A percentile compares a stretch with the other conserved stretches of the same genome.
Evolutionary conservation across 2,329 filamentous ascomycete genomes (phyloP).

Genomic region (Talaromyces sp.): DNA sequence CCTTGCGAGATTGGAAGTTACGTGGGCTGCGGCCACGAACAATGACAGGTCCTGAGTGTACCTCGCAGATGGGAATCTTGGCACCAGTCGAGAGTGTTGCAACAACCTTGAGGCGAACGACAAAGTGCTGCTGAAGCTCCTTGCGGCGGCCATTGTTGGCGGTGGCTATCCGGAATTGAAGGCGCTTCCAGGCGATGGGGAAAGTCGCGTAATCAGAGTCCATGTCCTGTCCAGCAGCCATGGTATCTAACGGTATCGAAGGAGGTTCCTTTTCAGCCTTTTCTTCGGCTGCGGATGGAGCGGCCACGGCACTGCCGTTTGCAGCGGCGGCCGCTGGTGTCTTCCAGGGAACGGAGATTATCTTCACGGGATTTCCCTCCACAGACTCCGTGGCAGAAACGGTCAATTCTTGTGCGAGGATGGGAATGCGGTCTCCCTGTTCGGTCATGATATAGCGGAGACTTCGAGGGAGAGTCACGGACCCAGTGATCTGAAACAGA

Average conservation of each 20-base stretch:
- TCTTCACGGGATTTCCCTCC: slow-evolving; percentile 83
- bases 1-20: slow-evolving; percentile 92
- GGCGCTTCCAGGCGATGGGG: slow-evolving; percentile 86
- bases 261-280: slow-evolving; percentile 82
- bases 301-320: slow-evolving; percentile 60
- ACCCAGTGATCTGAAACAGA: slow-evolving; percentile 92
- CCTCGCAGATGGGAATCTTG: slow-evolving; percentile 77
- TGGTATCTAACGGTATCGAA: slow-evolving; percentile 69
- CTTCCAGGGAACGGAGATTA: slow-evolving; percentile 98
- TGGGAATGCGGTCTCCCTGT: slow-evolving; percentile 50
- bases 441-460: slow-evolving; percentile 79
- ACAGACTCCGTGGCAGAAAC: slow-evolving; percentile 94
- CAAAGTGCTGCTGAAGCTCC: slow-evolving; percentile 94
- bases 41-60: slow-evolving; percentile 85
- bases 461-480: slow-evolving; percentile 73
- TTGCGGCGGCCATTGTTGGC: slow-evolving; percentile 94
- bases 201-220: slow-evolving; percentile 86
- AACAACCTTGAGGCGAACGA: slow-evolving; percentile 80
- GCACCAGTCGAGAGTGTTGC: slow-evolving; percentile 79
- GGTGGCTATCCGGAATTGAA: slow-evolving; percentile 92
- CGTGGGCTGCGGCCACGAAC: slow-evolving; percentile 88
- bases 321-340: slow-evolving; percentile 74
- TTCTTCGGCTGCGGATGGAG: slow-evolving; percentile 47
- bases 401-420: slow-evolving; percentile 66
- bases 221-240: slow-evolving; percentile 62